Evolutionary conservation across 306 rosid genomes (phyloP).

Genomic region (Cucumis melo): DNA sequence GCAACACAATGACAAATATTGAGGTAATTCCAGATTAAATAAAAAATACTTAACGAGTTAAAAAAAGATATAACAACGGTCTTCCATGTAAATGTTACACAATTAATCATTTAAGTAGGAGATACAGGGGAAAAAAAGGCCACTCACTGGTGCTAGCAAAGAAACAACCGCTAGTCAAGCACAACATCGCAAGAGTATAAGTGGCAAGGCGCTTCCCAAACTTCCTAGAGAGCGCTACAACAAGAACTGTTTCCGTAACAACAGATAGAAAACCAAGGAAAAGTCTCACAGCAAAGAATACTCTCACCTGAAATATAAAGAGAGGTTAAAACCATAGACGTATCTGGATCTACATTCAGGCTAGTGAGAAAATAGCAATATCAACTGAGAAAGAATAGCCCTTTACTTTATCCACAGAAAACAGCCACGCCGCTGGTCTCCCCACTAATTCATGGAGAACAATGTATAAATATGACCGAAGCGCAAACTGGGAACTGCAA

Average conservation of each 20-base stretch:
- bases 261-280: constrained; percentile 79
- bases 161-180: constrained; percentile 93
- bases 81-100: background rate
- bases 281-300: constrained; percentile 79
- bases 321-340: background rate
- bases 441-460: constrained; percentile 82
- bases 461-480: constrained; percentile 82
- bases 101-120: background rate
- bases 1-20: background rate
- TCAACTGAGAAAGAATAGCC: constrained; percentile 9
- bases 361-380: background rate
- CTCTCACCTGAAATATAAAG: constrained; percentile 53
- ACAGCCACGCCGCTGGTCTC: constrained; percentile 74
- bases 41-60: background rate
- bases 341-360: background rate
- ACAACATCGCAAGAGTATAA: constrained; percentile 94
- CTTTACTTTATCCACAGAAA: constrained; percentile 67
- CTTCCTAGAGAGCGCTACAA: constrained; percentile 80
- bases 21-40: constrained; percentile 12
- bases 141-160: constrained; percentile 96
- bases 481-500: constrained; percentile 96
- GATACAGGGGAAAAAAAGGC: background rate
- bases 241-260: constrained; percentile 64
- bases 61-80: background rate
- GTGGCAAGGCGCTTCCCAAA: constrained; percentile 82